Evolutionary conservation across 2,329 filamentous ascomycete genomes (phyloP), one percentile per base, ranked within the genome.

Genomic region (Leptodontidium sp.): DNA sequence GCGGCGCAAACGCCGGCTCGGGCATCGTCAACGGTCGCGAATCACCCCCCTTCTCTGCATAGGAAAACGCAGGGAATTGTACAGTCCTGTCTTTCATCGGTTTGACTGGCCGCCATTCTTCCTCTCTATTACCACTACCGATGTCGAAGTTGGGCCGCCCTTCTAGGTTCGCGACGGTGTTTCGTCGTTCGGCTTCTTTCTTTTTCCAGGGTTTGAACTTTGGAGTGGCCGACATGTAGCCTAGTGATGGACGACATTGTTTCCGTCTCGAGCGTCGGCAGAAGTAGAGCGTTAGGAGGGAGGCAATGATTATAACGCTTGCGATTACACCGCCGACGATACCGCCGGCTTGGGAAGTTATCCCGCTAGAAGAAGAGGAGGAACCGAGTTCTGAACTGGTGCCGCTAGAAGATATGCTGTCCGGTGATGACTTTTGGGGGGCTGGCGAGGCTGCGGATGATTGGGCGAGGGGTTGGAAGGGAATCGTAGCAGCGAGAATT

Each of bases 191-290:
- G 4, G 29, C 35, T 17, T 59, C 35, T 40, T 9, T 43, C 21
- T 26, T 59, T n/a, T 59, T 43, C 57, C 35, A 59, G 24, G 57
- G 38, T n/a, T 45, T 59, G 21, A 14, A 40, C 14, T 43, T 59
- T 17, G 38, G 21, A 1, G 57, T 6, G 0, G 38, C 45, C 4
- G 38, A 40, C 38, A 29, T 26, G 21, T 43, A 43, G 21, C 57
- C 38, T 40, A 17, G 11, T 11, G 57, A 59, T 40, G 12, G 35
- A 17, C 38, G 35, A 8, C 24, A 38, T 9, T 43, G 35, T 40
- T 29, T 59, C 3, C 21, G n/a, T 40, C 21, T 40, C 35, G 24
- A 21, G 12, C 35, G 57, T 21, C 57, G 57, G 21, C 38, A 45
- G 21, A 43, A 59, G 12, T 8, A 59, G 12, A 59, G 15, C 4